Conservation (phyloP, 2,329 filamentous ascomycete species). For the Metarhizium brunneum region DNA sequence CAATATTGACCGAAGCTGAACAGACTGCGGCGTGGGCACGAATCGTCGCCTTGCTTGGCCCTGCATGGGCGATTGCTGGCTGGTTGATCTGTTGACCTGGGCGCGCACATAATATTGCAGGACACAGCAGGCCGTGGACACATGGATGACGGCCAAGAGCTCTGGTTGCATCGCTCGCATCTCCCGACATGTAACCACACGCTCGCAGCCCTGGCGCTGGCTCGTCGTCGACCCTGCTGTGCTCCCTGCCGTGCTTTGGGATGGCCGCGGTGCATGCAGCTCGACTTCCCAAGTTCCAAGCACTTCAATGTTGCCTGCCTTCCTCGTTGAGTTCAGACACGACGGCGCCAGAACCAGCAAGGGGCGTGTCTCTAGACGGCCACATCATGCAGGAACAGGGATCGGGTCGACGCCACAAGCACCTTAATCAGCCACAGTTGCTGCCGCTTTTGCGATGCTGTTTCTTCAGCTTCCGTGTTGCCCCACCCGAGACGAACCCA, state of each 20-base stretch:
- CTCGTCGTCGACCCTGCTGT: not conserved
- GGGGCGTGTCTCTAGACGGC: not conserved
- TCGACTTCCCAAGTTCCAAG: not conserved
- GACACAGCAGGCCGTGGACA: not conserved
- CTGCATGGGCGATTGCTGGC: not conserved
- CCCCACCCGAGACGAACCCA: no score
- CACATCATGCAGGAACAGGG: not conserved
- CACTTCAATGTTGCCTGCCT: not conserved
- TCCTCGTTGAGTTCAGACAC: not conserved
- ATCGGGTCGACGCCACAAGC: not conserved
- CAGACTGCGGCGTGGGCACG: not conserved
- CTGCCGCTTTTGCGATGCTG: not conserved
- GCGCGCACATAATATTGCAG: not conserved
- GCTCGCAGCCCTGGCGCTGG: not conserved
- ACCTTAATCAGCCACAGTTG: conserved; percentile 1
- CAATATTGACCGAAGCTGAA: not conserved
- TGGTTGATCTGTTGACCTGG: not conserved
- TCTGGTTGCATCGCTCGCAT: no score
- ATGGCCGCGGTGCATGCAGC: not conserved
- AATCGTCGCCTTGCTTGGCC: not conserved
- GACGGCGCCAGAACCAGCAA: not conserved
- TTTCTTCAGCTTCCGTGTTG: not conserved
- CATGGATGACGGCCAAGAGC: not conserved
- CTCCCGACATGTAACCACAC: no score
- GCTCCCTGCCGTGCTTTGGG: not conserved